Evolutionary conservation across 2,329 filamentous ascomycete species (phyloP).

Genomic region (Scortechinia acanthostroma): DNA sequence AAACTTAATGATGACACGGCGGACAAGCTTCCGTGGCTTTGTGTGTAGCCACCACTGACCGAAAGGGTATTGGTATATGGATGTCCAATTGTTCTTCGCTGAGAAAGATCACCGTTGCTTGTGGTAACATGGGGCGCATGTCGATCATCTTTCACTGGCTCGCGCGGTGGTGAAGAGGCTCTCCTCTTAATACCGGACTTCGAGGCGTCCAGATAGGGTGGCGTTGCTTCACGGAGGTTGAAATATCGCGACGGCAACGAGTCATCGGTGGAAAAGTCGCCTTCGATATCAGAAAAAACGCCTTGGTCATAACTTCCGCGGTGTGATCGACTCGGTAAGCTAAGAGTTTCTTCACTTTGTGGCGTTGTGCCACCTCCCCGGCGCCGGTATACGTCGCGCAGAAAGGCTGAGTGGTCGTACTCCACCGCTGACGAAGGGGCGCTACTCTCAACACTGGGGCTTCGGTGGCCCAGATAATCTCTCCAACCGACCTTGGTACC

Average conservation of each 20-base stretch:
- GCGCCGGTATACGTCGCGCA: background rate
- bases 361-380: background rate
- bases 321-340: slow-evolving; percentile 37
- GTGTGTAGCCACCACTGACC: slow-evolving; percentile 37
- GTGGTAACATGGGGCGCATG: background rate
- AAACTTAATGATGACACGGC: slow-evolving; percentile 44
- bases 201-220: background rate
- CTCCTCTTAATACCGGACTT: background rate
- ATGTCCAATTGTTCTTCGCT: slow-evolving; percentile 10
- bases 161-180: background rate
- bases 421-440: background rate
- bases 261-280: background rate
- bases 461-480: background rate
- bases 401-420: background rate
- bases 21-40: slow-evolving; percentile 49
- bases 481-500: background rate
- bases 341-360: slow-evolving; percentile 34
- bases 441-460: slow-evolving; percentile 1
- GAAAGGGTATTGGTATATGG: slow-evolving; percentile 40
- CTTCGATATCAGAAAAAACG: slow-evolving; percentile 30
- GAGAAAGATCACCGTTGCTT: background rate
- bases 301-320: slow-evolving; percentile 54
- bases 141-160: background rate
- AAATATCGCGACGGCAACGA: background rate
- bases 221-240: background rate